Evolutionary conservation across 129 eudicot genomes (phyloP), one percentile per base, ranked within the genome.

Genomic region (Rutidosis leptorrhynchoides): DNA sequence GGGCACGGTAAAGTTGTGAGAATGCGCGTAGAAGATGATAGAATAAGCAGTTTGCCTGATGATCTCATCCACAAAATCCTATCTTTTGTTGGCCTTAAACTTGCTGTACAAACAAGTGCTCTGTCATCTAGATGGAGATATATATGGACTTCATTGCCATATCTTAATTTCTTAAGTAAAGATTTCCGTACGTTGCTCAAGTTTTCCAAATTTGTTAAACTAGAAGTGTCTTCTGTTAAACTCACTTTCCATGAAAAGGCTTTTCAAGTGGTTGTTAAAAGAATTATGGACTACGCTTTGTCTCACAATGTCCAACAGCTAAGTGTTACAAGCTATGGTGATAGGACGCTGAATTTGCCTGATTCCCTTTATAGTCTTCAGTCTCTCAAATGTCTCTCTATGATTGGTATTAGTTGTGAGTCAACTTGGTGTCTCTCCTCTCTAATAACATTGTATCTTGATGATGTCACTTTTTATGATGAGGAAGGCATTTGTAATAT

Each of bases 221-320:
- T 46, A 22, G 58, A 69, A 24, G 17, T 58, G 40, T 69, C 74
- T 0, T 58, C 40, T 58, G 63, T 58, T 37, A 58, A 58, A 27
- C 42, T 69, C 9, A 23, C 1, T 15, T 12, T 40, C 57, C 12
- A 42, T 21, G 45, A 19, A 20, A 23, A 6, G n/a, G 21, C 58
- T 17, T 57, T 9, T 16, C 58, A 58, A 3, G 42, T 1, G 2
- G 40, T 27, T 26, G 55, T 69, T 10, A 28, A 69, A 58, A 40
- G 3, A 45, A n/a, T 69, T 58, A 15, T 59, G 9, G 29, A 46
- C 20, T 42, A 42, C 3, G 45, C 66, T 40, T 56, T 42, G 9
- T 69, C 74, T 1, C 74, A 58, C 74, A 69, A 69, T 58, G 29
- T 69, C 42, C 74, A n/a, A n/a, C n/a, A n/a, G n/a, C n/a, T n/a